Evolutionary conservation across 305 asterid species (phyloP).

Genomic region (Andrographis paniculata): DNA sequence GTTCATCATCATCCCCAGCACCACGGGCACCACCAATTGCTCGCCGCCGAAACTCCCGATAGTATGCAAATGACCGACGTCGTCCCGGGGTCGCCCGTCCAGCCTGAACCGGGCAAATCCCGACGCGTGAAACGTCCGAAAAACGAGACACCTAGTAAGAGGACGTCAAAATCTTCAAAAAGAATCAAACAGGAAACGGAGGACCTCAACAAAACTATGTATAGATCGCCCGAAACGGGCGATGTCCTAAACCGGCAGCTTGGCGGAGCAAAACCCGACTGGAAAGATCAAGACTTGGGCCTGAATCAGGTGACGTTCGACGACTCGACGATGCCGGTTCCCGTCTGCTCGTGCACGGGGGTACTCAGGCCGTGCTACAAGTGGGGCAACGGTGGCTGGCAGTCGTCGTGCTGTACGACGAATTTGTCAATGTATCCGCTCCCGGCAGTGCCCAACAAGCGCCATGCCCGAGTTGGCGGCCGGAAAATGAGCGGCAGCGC

Average conservation of each 20-base stretch:
- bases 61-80: constrained; percentile 28
- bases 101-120: constrained; percentile 25
- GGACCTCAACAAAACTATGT: too few relatives aligned
- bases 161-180: constrained; percentile 14
- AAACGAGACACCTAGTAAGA: constrained; percentile 25
- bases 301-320: constrained; percentile 42
- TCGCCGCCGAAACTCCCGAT: constrained; percentile 5
- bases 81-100: constrained; percentile 27
- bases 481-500: constrained; percentile 77
- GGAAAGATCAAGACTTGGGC: constrained; percentile 57
- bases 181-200: constrained; percentile 14
- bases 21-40: background rate
- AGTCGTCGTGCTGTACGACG: constrained; percentile 77
- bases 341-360: constrained; percentile 74
- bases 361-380: constrained; percentile 60
- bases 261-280: constrained; percentile 46
- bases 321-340: constrained; percentile 50
- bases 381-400: constrained; percentile 91
- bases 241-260: constrained; percentile 53
- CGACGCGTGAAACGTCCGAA: constrained; percentile 22
- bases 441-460: constrained; percentile 64
- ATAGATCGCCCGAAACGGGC: constrained; percentile 17
- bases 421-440: constrained; percentile 56
- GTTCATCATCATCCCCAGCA: constrained; percentile 24
- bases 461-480: constrained; percentile 67